Percentiles rank a stretch among this genome's conserved stretches.
Conservation (phyloP, 1,284 basidiomycete species). For the Leccinum subspadiceum region DNA sequence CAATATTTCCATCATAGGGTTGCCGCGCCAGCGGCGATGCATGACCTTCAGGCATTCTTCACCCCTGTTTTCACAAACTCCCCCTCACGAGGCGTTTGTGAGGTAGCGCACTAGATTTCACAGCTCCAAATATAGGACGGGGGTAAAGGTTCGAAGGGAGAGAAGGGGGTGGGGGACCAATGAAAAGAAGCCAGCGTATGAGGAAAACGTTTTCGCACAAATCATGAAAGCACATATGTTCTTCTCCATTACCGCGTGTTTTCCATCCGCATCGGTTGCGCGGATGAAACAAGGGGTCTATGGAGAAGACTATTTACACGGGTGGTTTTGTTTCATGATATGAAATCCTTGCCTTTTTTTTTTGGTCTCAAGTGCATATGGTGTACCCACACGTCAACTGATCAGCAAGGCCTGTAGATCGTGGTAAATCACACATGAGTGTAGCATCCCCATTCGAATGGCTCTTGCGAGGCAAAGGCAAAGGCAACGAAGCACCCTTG, state of each 20-base stretch:
- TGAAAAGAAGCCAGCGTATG: neutral
- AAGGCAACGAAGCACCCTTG: neutral
- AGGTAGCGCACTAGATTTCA: slow-evolving; percentile 12
- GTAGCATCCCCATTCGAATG: neutral
- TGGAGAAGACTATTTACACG: neutral
- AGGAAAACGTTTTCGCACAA: neutral
- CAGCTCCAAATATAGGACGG: neutral
- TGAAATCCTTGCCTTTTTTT: slow-evolving; percentile 15
- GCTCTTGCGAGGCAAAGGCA: neutral
- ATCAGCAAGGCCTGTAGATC: slow-evolving; percentile 19
- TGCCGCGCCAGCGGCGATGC: neutral
- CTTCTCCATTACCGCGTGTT: slow-evolving; percentile 7
- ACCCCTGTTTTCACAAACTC: slow-evolving; percentile 5
- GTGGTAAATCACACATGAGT: neutral
- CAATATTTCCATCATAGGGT: slow-evolving; percentile 1
- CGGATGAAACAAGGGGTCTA: slow-evolving; percentile 22
- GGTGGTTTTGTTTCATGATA: slow-evolving; percentile 16
- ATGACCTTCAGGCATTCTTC: neutral
- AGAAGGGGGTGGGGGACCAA: neutral
- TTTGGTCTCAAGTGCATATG: too few species aligned
- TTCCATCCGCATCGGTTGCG: slow-evolving; percentile 14
- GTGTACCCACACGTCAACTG: slow-evolving; percentile 3
- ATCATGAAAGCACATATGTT: neutral
- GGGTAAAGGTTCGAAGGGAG: neutral
- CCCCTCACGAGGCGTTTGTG: slow-evolving; percentile 24